A percentile compares a stretch with the other conserved stretches of the same genome.
Evolutionary conservation across 2,329 filamentous ascomycete species (phyloP).

Genomic region (Elsinoe necatrix): DNA sequence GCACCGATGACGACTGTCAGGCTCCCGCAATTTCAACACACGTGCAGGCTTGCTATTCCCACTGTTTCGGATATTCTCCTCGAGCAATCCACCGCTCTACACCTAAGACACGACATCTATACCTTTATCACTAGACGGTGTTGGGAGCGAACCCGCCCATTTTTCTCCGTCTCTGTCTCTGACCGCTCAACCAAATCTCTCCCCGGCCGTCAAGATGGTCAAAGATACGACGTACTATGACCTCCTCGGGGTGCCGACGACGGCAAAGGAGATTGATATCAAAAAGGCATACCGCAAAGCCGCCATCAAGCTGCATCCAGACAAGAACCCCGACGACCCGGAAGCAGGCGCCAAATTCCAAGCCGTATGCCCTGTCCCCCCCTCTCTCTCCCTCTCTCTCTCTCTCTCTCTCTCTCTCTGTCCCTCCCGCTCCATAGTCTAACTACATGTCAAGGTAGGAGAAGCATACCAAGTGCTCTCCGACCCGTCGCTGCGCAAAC

Average conservation of each 20-base stretch:
- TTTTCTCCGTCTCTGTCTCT: no score
- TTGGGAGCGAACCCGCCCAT: no score
- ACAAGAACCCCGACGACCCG: slow-evolving; percentile 97
- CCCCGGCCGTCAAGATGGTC: slow-evolving; percentile 18
- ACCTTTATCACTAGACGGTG: no score
- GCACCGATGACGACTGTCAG: slow-evolving; percentile 4
- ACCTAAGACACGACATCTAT: neutral
- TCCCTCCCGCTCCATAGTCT: slow-evolving; percentile 16
- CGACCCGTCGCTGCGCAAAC: slow-evolving; percentile 74
- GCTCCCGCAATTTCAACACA: slow-evolving; percentile 11
- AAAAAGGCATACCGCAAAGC: slow-evolving; percentile 85
- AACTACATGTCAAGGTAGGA: slow-evolving; percentile 44
- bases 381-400: neutral
- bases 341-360: slow-evolving; percentile 93
- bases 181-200: neutral
- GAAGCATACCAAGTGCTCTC: slow-evolving; percentile 76
- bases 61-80: neutral
- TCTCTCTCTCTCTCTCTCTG: neutral
- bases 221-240: slow-evolving; percentile 79
- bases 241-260: slow-evolving; percentile 71
- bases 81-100: neutral
- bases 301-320: slow-evolving; percentile 87
- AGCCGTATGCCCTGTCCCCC: slow-evolving; percentile 46
- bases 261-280: slow-evolving; percentile 83
- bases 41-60: neutral